A percentile compares a stretch with the other conserved stretches of the same genome.
phyloP scores from a whole-genome alignment of 2,329 filamentous ascomycete species.

The Alternaria sp. region DNA sequence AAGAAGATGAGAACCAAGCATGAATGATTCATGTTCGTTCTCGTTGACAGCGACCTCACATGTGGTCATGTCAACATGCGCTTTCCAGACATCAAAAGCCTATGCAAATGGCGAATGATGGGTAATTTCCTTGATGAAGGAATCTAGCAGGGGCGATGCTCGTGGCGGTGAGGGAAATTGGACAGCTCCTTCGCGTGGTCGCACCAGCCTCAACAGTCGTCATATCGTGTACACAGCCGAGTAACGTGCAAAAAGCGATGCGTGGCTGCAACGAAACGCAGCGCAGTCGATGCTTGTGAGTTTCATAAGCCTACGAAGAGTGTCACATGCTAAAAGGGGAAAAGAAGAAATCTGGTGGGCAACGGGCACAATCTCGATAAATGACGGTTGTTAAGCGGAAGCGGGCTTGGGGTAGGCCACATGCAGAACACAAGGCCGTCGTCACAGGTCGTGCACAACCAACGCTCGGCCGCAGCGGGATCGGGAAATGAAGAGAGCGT shows the following conservation, averaged over 20 bases:
- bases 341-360: constrained; percentile 10
- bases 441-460: constrained; percentile 34
- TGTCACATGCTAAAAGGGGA: constrained; percentile 15
- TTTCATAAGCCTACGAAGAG: constrained; percentile 4
- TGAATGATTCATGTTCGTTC: background rate
- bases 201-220: constrained; percentile 20
- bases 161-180: constrained; percentile 22
- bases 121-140: constrained; percentile 27
- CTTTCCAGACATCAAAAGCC: constrained; percentile 9
- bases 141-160: constrained; percentile 19
- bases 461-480: constrained; percentile 39
- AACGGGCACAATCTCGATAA: constrained; percentile 29
- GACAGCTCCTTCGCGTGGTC: constrained; percentile 16
- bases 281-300: constrained; percentile 6
- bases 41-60: constrained; percentile 14
- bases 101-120: constrained; percentile 7
- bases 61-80: constrained; percentile 9
- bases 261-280: background rate
- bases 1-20: background rate
- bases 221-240: constrained; percentile 1
- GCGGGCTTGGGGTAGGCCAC: constrained; percentile 20
- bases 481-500: constrained; percentile 45
- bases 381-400: constrained; percentile 20
- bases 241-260: constrained; percentile 6
- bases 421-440: constrained; percentile 31